Evolutionary conservation across 23 red algal species (phyloP).

Genomic region (Pyropia haitanensis): DNA sequence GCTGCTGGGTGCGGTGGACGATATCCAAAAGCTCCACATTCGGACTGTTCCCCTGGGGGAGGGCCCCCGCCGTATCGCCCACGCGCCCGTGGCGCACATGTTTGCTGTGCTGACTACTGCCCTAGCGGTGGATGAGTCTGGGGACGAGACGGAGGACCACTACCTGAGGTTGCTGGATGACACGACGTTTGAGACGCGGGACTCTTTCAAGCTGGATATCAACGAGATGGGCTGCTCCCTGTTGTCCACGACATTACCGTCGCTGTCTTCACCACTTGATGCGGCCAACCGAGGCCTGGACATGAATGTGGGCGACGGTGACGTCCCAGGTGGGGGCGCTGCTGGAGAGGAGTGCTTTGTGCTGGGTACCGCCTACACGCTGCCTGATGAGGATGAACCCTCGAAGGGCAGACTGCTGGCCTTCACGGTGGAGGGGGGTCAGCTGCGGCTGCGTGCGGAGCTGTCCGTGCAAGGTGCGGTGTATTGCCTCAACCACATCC

Average conservation of each 20-base stretch:
- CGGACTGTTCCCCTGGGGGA: conserved; percentile 65
- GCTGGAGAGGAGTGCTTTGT: conserved; percentile 44
- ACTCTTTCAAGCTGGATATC: conserved; percentile 34
- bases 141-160: conserved; percentile 31
- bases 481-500: conserved; percentile 47
- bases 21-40: conserved; percentile 96
- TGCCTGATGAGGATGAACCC: conserved; percentile 49
- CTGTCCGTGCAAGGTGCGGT: conserved; percentile 42
- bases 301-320: conserved; percentile 33
- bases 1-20: conserved; percentile 83
- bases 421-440: conserved; percentile 36
- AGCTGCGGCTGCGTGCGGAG: conserved; percentile 53
- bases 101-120: conserved; percentile 70
- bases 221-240: conserved; percentile 56
- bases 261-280: too few species aligned
- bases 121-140: conserved; percentile 24
- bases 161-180: conserved; percentile 77
- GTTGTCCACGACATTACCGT: conserved; percentile 27
- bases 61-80: conserved; percentile 86
- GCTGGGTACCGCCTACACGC: conserved; percentile 66
- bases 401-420: conserved; percentile 64
- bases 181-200: conserved; percentile 48
- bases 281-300: conserved; percentile 4
- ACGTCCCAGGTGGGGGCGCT: too few species aligned
- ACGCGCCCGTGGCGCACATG: conserved; percentile 34